Conservation (phyloP, 805 yeast species). For the Kluyveromyces starmeri region DNA sequence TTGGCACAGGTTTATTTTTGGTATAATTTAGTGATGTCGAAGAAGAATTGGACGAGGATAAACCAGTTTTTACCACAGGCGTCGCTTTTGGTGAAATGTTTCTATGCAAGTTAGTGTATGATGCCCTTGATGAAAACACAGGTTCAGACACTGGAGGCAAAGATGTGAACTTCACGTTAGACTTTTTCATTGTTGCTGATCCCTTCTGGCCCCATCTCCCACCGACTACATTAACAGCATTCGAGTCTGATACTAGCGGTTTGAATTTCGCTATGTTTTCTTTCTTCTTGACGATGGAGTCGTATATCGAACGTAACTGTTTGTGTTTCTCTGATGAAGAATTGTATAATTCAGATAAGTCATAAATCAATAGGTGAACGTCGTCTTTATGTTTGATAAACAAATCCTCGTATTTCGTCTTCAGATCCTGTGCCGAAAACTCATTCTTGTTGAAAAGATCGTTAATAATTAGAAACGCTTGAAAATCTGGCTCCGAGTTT, state of each 20-base stretch:
- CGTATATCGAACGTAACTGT: slow-evolving; percentile 29
- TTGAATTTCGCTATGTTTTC: slow-evolving; percentile 20
- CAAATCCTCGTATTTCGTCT: slow-evolving; percentile 38
- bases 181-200: slow-evolving; percentile 9
- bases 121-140: slow-evolving; percentile 1
- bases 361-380: slow-evolving; percentile 47
- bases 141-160: slow-evolving; percentile 4
- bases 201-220: slow-evolving; percentile 33
- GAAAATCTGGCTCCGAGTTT: slow-evolving; percentile 40
- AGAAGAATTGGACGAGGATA: slow-evolving; percentile 1
- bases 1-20: background rate
- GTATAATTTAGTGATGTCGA: slow-evolving; percentile 4
- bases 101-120: background rate
- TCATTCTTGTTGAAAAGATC: slow-evolving; percentile 37
- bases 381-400: slow-evolving; percentile 43
- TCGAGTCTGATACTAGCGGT: slow-evolving; percentile 11
- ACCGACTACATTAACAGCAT: slow-evolving; percentile 14
- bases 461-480: slow-evolving; percentile 43
- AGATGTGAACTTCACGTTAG: slow-evolving; percentile 4
- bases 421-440: slow-evolving; percentile 40
- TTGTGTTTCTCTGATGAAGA: slow-evolving; percentile 36
- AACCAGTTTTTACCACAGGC: background rate
- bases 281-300: slow-evolving; percentile 19
- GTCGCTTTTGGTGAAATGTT: background rate
- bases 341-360: slow-evolving; percentile 50